Base-by-base conservation (phyloP, 2,329 filamentous ascomycete species). In the Penicillium polonicum region DNA sequence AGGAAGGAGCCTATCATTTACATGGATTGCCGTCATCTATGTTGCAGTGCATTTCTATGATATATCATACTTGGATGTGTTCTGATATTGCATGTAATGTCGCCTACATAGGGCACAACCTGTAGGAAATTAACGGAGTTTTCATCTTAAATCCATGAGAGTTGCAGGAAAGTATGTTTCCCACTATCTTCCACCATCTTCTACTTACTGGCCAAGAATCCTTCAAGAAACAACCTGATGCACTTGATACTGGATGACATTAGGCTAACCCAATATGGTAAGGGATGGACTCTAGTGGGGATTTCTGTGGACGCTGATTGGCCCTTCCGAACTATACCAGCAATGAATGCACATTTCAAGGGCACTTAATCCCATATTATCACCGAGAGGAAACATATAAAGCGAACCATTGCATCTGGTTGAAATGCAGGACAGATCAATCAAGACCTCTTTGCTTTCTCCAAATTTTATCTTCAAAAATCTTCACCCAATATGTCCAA, bases 221-320 rank as follows among this genome's bases (percentile, higher is more conserved):
- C 1, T 21, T 12, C 12, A 48, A 33, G 27, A 10, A 35, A 48
- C 19, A 35, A n/a, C 31, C 19, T 7, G 29, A 46, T 21, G 12
- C 1, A 15, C 29, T 33, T 2, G 19, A 35, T 48, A 21, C 13
- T 23, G 54, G 60, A 56, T 62, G 60, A 62, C 60, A 56, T 0
- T 6, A 12, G 2, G 13, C 60, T 62, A 62, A 44, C 60, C 55
- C 9, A 27, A 56, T 51, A 2, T 1, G 48, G 58, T 17, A 52
- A 38, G 33, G 25, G 1, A 5, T n/a, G 15, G 15, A 3, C n/a
- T 29, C 25, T 33, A 27, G n/a, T 27, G 19, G 13, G 3, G 1
- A 35, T n/a, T 35, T 50, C 10, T 2, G 3, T 25, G 25, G 10
- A 21, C 12, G 17, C 5, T 36, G 36, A 5, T 55, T 55, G 52